Percentiles rank a stretch among this genome's conserved stretches.
Conservation (phyloP, 2,329 filamentous ascomycete genomes). For the Cladophialophora bantiana region DNA sequence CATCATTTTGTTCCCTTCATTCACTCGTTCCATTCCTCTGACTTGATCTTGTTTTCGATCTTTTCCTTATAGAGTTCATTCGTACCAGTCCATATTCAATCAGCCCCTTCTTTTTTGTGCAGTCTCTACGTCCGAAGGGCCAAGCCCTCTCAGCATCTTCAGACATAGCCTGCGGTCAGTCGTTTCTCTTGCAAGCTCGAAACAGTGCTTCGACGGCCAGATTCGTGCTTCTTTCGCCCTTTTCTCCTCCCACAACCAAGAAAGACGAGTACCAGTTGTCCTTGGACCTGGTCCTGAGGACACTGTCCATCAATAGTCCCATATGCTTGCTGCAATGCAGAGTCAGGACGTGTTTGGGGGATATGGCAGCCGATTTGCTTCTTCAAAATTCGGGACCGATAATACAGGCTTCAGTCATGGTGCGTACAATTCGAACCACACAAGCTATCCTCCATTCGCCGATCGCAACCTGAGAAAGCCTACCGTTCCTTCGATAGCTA, state of each 20-base stretch:
- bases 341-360: slow-evolving; percentile 67
- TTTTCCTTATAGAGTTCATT: slow-evolving; percentile 39
- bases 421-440: slow-evolving; percentile 83
- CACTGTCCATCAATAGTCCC: slow-evolving; percentile 31
- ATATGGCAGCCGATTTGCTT: slow-evolving; percentile 34
- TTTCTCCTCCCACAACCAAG: neutral
- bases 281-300: slow-evolving; percentile 34
- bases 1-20: slow-evolving; percentile 38
- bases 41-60: slow-evolving; percentile 35
- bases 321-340: slow-evolving; percentile 77
- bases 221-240: neutral
- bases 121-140: slow-evolving; percentile 7
- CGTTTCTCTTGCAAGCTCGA: slow-evolving; percentile 7
- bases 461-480: slow-evolving; percentile 82
- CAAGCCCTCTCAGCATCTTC: slow-evolving; percentile 9
- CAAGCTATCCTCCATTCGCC: slow-evolving; percentile 75
- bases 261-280: slow-evolving; percentile 22
- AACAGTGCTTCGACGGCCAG: slow-evolving; percentile 10
- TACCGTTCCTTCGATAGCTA: slow-evolving; percentile 94
- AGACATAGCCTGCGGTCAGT: slow-evolving; percentile 12
- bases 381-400: slow-evolving; percentile 69
- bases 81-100: slow-evolving; percentile 44
- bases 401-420: slow-evolving; percentile 92
- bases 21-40: slow-evolving; percentile 34
- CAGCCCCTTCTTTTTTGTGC: slow-evolving; percentile 28